Evolutionary conservation across 2,329 filamentous ascomycete genomes (phyloP).

Genomic region (Aureobasidium sp.): DNA sequence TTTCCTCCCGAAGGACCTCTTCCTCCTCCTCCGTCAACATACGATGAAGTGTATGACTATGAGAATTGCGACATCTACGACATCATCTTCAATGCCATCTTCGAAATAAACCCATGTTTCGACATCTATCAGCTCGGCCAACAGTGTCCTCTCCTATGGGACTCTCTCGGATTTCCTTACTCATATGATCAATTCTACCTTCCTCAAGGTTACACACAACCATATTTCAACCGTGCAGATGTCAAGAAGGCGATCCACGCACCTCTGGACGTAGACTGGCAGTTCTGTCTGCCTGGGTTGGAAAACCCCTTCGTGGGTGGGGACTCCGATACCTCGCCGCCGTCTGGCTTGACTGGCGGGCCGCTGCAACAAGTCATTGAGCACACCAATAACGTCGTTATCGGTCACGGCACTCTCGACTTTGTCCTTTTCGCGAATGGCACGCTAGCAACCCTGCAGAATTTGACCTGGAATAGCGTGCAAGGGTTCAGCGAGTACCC

Average conservation of each 20-base stretch:
- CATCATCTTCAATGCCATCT: conserved; percentile 26
- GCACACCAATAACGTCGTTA: conserved; percentile 28
- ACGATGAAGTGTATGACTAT: conserved; percentile 3
- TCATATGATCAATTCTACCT: conserved; percentile 11
- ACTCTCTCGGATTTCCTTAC: conserved; percentile 21
- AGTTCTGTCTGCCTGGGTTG: conserved; percentile 25
- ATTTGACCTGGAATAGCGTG: conserved; percentile 28
- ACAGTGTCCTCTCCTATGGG: conserved; percentile 24
- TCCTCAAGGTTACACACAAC: conserved; percentile 18
- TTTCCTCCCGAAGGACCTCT: conserved; percentile 35
- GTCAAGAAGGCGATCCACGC: conserved; percentile 34
- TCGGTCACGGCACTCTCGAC: conserved; percentile 26
- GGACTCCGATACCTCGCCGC: conserved; percentile 18
- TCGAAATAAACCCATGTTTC: conserved; percentile 29
- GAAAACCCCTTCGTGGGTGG: conserved; percentile 20
- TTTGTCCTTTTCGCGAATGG: conserved; percentile 25
- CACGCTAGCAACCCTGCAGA: conserved; percentile 25
- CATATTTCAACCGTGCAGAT: conserved; percentile 32
- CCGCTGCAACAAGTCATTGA: conserved; percentile 27
- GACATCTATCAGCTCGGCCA: conserved; percentile 28
- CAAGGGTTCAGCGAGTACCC: conserved; percentile 25
- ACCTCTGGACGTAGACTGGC: conserved; percentile 21
- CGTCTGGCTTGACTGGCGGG: conserved; percentile 18
- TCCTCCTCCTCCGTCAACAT: conserved; percentile 23
- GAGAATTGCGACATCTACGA: conserved; percentile 30